These are phyloP conservation scores for Aphanoascus verrucosus DNA, from an alignment of 2,329 filamentous ascomycete species.

Conservation along the genomic window DNA sequence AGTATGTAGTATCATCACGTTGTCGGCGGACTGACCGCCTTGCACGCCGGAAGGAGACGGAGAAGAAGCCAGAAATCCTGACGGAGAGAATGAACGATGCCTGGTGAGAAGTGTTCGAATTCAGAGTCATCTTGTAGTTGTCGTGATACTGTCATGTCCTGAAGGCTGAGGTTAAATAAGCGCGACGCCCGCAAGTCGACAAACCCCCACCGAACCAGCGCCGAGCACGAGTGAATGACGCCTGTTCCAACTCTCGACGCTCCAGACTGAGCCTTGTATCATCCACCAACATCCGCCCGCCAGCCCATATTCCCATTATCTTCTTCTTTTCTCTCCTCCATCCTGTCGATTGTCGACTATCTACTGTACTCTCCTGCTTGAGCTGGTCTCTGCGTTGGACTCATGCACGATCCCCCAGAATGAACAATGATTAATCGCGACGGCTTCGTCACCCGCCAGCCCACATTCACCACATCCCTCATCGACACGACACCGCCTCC, in stretches of 20 bases:
- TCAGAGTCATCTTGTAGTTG: neutral
- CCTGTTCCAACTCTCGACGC: conserved; percentile 6
- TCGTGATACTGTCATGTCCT: neutral
- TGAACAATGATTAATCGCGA: conserved; percentile 14
- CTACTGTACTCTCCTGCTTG: too few relatives aligned
- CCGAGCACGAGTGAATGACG: conserved; percentile 7
- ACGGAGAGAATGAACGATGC: too few relatives aligned
- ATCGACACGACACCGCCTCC: neutral
- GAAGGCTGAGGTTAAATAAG: neutral
- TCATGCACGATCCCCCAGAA: conserved; percentile 1
- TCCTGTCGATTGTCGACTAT: neutral
- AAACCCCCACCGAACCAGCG: conserved; percentile 8
- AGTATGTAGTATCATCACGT: neutral
- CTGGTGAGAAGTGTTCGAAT: too few relatives aligned
- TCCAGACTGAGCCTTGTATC: conserved; percentile 4
- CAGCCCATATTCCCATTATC: neutral
- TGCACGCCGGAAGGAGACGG: neutral
- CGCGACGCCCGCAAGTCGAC: neutral
- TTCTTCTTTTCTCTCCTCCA: neutral
- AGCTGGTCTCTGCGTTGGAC: neutral
- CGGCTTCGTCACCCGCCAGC: conserved; percentile 7
- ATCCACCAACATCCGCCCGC: neutral
- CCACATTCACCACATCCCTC: conserved; percentile 11
- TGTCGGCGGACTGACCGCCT: neutral
- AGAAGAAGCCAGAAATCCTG: neutral